These are phyloP conservation scores for Rosellinia necatrix DNA, from an alignment of 2,329 filamentous ascomycete species.

Conservation along the genomic window DNA sequence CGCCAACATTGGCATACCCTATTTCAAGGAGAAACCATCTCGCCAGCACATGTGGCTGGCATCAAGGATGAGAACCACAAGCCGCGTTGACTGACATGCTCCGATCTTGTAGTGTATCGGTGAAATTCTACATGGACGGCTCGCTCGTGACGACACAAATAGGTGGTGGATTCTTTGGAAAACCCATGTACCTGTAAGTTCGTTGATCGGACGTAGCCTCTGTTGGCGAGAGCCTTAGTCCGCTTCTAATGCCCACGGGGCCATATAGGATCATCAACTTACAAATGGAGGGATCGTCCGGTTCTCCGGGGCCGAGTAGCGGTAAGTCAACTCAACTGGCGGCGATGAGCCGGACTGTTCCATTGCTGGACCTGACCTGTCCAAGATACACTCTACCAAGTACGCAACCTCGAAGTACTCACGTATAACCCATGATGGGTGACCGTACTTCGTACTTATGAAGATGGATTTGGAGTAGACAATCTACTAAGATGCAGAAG, in stretches of 20 bases:
- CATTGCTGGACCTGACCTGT: conserved; percentile 2
- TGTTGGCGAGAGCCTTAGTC: too few relatives aligned
- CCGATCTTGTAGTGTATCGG: conserved; percentile 43
- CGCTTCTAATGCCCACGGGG: not conserved
- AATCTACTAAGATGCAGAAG: too few relatives aligned
- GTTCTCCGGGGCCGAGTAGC: conserved; percentile 45
- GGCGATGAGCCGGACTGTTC: not conserved
- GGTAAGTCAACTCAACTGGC: conserved; percentile 28
- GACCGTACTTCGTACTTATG: too few relatives aligned
- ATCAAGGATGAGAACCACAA: too few relatives aligned
- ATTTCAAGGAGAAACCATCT: too few relatives aligned
- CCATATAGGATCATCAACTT: conserved; percentile 48
- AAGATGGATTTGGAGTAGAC: too few relatives aligned
- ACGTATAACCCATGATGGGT: conserved; percentile 38
- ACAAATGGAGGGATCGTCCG: conserved; percentile 53
- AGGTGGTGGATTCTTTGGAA: conserved; percentile 54
- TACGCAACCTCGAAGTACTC: conserved; percentile 38
- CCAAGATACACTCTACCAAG: conserved; percentile 38
- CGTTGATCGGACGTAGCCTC: too few relatives aligned
- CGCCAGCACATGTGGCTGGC: too few relatives aligned
- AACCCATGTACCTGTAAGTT: conserved; percentile 49
- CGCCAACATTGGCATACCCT: too few relatives aligned
- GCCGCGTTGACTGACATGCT: too few relatives aligned
- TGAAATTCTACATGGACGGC: conserved; percentile 60
- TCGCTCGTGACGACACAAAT: conserved; percentile 53